Evolutionary conservation across 495 filamentous ascomycete genomes (phyloP).

Genomic region (Daldinia vernicosa): DNA sequence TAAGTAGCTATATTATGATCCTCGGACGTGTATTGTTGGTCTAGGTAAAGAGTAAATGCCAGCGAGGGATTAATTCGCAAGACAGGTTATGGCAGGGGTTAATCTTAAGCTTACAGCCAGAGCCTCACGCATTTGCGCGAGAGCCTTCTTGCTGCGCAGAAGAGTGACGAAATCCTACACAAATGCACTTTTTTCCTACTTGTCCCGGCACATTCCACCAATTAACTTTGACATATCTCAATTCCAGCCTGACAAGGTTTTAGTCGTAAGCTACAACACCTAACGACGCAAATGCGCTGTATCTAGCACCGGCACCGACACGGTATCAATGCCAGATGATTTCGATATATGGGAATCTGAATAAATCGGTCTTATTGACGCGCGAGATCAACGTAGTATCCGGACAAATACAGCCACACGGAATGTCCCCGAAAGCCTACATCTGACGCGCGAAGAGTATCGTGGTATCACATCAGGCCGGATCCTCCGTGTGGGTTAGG

Average conservation of each 20-base stretch:
- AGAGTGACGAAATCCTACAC: conserved; percentile 24
- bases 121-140: conserved; percentile 32
- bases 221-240: conserved; percentile 2
- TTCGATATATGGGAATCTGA: neutral
- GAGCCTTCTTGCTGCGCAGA: conserved; percentile 18
- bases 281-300: conserved; percentile 27
- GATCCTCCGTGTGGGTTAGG: neutral
- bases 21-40: neutral
- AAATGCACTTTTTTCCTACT: conserved; percentile 12
- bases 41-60: neutral
- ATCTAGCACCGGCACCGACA: neutral
- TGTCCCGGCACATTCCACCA: conserved; percentile 4
- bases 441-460: neutral
- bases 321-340: neutral
- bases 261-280: conserved; percentile 14
- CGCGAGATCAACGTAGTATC: neutral
- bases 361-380: neutral
- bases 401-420: neutral
- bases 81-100: neutral
- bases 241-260: neutral
- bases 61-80: neutral
- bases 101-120: neutral
- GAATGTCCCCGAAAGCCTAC: neutral
- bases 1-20: neutral
- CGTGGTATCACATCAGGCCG: neutral